Evolutionary conservation across 306 rosid genomes (phyloP), one percentile per base, ranked within the genome.

Genomic region (Fragaria ananassa): DNA sequence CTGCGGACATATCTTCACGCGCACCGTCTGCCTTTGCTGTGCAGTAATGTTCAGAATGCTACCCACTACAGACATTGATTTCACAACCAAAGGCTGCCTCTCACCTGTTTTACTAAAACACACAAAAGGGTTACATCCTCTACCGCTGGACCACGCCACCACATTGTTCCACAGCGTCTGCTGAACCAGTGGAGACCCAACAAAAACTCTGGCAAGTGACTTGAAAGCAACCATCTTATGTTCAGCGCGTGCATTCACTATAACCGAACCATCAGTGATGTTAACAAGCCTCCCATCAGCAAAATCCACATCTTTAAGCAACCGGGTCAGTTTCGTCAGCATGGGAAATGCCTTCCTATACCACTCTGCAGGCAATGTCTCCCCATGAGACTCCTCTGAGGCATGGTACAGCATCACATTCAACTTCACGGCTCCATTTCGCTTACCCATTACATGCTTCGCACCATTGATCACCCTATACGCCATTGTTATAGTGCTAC

Each of bases 21-120:
- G 96, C 57, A 92, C 87, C n/a, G 78, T 12, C 85, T 92, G 93
- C 81, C 93, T 88, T 60, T 95, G 98, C 54, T 95, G 98, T 27
- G 96, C 92, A 74, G 97, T 56, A 31, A 92, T 82, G 72, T 73
- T 75, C 8, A 95, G 82, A 74, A 88, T 74, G 81, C 90, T 87
- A 82, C 96, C 79, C 35, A 90, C 88, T 83, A 85, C 75, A 62
- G 91, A 77, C 3, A 95, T 86, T 3, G 96, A 89, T 81, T 80
- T 88, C 79, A 95, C 82, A 58, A 86, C 73, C 85, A 87, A 72
- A 21, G 92, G 76, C 68, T 82, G 89, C 79, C 97, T 88, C 75
- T 89, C 99, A 19, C 72, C 78, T n/a, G 87, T 81, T 76, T 84
- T 75, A 56, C 86, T 68, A 68, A 95, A 95, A 68, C 90, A 89